Evolutionary conservation across 148 eudicot species (phyloP).

Genomic region (Amaranthus palmeri): DNA sequence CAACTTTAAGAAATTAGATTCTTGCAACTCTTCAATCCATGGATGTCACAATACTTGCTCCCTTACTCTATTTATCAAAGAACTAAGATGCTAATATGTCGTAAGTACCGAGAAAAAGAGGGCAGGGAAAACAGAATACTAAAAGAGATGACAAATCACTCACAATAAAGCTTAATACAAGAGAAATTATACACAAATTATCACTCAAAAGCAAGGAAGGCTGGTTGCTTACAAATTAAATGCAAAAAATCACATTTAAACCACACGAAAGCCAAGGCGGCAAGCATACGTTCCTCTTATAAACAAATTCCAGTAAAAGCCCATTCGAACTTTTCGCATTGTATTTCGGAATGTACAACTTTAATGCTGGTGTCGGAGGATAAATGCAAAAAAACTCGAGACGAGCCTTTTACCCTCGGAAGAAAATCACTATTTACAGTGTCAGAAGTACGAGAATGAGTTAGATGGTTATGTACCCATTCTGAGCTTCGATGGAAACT

Average conservation of each 20-base stretch:
- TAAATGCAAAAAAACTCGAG: slow-evolving; percentile 9
- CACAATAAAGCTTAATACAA: not conserved
- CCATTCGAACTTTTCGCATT: slow-evolving; percentile 13
- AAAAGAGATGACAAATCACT: slow-evolving; percentile 10
- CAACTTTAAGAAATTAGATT: too few species aligned
- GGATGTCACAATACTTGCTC: not conserved
- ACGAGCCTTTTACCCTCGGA: slow-evolving; percentile 13
- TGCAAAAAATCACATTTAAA: not conserved
- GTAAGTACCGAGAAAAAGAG: too few species aligned
- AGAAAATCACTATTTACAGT: slow-evolving; percentile 29
- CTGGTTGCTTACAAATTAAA: not conserved
- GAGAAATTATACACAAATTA: slow-evolving; percentile 18
- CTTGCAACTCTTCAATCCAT: not conserved
- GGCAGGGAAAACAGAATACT: slow-evolving; percentile 7
- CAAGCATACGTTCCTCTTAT: not conserved
- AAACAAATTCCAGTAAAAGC: not conserved
- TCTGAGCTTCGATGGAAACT: slow-evolving; percentile 7
- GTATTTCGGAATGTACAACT: slow-evolving; percentile 26
- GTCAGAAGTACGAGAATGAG: slow-evolving; percentile 8
- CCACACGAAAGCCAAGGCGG: not conserved
- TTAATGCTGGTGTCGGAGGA: slow-evolving; percentile 9
- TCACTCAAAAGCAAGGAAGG: slow-evolving; percentile 5
- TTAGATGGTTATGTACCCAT: not conserved
- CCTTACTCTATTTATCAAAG: not conserved
- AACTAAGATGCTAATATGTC: not conserved